These are phyloP conservation scores for Fusarium udum DNA, from an alignment of 2,329 filamentous ascomycete genomes.

Conservation along the genomic window DNA sequence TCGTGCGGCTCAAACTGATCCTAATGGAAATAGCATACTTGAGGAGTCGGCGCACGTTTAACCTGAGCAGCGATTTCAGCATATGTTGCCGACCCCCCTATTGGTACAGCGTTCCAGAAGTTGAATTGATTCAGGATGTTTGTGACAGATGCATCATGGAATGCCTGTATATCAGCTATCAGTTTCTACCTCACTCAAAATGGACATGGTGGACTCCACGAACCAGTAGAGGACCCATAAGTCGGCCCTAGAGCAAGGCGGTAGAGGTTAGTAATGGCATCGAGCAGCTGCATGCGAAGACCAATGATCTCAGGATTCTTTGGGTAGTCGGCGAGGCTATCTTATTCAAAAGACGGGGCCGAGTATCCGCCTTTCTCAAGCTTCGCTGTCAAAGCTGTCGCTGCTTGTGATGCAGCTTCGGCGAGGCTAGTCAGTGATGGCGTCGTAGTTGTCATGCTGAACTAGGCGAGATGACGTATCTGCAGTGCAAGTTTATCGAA, in stretches of 20 bases:
- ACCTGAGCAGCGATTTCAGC: constrained; percentile 44
- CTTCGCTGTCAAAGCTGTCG: background rate
- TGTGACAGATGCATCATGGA: constrained; percentile 8
- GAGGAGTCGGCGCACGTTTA: constrained; percentile 48
- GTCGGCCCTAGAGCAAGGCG: constrained; percentile 20
- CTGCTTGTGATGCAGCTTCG: background rate
- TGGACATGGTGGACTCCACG: background rate
- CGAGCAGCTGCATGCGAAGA: constrained; percentile 18
- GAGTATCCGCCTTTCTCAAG: constrained; percentile 11
- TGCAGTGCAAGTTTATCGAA: background rate
- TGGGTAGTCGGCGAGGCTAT: constrained; percentile 11
- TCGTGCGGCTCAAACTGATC: constrained; percentile 50
- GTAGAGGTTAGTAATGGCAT: constrained; percentile 14
- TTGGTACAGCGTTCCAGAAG: constrained; percentile 38
- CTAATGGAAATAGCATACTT: constrained; percentile 50
- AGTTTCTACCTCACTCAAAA: background rate
- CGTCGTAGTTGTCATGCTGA: background rate
- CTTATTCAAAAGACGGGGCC: constrained; percentile 4
- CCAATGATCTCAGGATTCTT: constrained; percentile 21
- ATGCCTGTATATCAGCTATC: background rate
- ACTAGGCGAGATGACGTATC: background rate
- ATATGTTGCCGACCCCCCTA: constrained; percentile 30
- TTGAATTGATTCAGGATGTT: constrained; percentile 39
- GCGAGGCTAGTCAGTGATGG: background rate
- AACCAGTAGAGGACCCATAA: constrained; percentile 10